Evolutionary conservation across 2,329 filamentous ascomycete species (phyloP), one percentile per base, ranked within the genome.

Genomic region (Mycosphaerella sp.): DNA sequence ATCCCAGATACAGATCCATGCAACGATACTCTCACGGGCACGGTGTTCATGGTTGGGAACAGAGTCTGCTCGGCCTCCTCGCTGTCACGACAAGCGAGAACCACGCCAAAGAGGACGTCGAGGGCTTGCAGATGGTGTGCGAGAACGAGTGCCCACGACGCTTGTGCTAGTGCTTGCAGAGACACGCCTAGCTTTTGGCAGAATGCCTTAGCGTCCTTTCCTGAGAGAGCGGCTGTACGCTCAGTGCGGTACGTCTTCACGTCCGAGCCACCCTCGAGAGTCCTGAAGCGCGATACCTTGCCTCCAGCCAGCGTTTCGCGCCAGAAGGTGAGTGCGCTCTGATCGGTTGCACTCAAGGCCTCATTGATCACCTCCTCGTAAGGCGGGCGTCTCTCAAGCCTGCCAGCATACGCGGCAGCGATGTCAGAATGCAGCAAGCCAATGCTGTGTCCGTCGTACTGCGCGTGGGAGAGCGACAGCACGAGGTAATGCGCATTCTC

Each of bases 1-100:
- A 95, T 84, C 0, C 83, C 78, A 0, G 69, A 59, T 0, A 80
- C 72, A 0, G 78, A 82, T 1, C 88, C 88, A 62, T 93, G 86
- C 2, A 95, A 68, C 2, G 91, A 77, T 1, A 80, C 80, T 9
- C 90, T 79, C 6, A 95, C 76, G 0, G 86, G 81, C 0, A 95
- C 83, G 0, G 91, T 95, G 65, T 95, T 96, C 87, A 96, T 95
- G 0, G 87, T 89, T 0, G 91, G 92, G 64, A 95, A 96, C 66
- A 91, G 77, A 10, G 92, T 70, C 26, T 80, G 70, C 42, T 86
- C 80, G 0, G 82, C 80, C 12, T 80, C 78, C 44, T 87, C 84
- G 8, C 82, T 83, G 53, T 93, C 88, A n/a, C 92, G 80, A 12
- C 92, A 91, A 0, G 89, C 90, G 10, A 95, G 75, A 1, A 96